Evolutionary conservation across 2,329 filamentous ascomycete species (phyloP), one percentile per base, ranked within the genome.

Genomic region (Beauveria medogensis): DNA sequence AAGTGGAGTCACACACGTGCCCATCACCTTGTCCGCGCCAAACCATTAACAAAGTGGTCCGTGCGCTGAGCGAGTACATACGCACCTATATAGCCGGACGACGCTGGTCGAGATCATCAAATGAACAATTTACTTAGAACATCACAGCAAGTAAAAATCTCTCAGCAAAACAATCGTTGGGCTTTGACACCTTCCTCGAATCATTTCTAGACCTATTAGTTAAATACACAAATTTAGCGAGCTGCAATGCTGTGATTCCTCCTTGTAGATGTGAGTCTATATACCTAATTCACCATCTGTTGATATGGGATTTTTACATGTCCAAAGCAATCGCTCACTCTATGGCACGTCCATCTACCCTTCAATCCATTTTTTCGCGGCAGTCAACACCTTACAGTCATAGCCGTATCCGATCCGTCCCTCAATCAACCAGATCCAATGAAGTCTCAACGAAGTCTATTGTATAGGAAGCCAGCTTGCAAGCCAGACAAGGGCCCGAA

Each of bases 1-100:
- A 46, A 64, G 68, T 70, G 70, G 69, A 63, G 63, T 55, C 24
- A 41, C 59, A 65, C 71, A 72, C 70, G 70, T 72, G 70, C 70
- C 64, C 62, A 24, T 26, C 28, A 44, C 53, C 37, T 43, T 44
- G 55, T 8, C 28, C 34, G 55, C 55, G 30, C 26, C 55, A 20
- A 43, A 62, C 55, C 57, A 56, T 56, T 55, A 59, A 55, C 59
- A 41, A 22, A 8, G 10, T 59, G 55, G 60, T 46, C 55, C 55
- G 55, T 59, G 60, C 60, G 40, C 55, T 14, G 18, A 14, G 30
- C 5, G 54, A 43, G 22, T 12, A 5, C 30, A 5, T 5, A 9
- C 14, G 1, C 3, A 30, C 30, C 1, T 4, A 1, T 58, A 10
- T 58, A 10, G 47, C 9, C 9, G 1, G 22, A 26, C 14, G 18